Evolutionary conservation across 164 flowering plant genomes (phyloP), one percentile per base, ranked within the genome.

Genomic region (Brasenia schreberi): DNA sequence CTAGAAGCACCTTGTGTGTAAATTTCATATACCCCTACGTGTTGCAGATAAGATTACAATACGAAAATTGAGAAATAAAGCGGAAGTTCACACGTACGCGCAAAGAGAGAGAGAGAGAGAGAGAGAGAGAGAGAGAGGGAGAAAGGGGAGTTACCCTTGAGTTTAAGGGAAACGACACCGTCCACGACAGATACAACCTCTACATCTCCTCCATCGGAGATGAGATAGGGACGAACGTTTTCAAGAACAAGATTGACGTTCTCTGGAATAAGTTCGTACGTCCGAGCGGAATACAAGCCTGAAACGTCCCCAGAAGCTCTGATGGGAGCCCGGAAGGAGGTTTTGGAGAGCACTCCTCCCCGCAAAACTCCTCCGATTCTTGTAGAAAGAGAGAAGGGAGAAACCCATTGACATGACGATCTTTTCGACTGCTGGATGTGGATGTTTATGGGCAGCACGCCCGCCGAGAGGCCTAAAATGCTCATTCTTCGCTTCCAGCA

Each of bases 131-230:
- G 52, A 44, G 52, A 1, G 10, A 44, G 10, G 0, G 52, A 44
- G 5, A 10, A 44, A 44, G 52, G 52, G 10, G 10, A 44, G n/a
- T n/a, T n/a, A 90, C 97, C 97, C 81, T 84, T 92, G 67, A 91
- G 96, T 68, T 84, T 76, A 56, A 94, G 85, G 61, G 83, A 86
- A 56, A 94, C 74, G 65, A 88, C 83, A 59, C 97, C 97, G 68
- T 88, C 89, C 67, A 87, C 87, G 44, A 94, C 97, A 43, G 96
- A 89, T 23, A 89, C 96, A 23, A 94, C 96, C 63, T 89, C 95
- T 19, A 89, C 96, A 75, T 94, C 87, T 9, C 99, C 99, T 17
- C 99, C 99, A 73, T 94, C 99, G 42, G 97, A 65, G 42, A 94
- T 87, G 73, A 94, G 76, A 67, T 91, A 94, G 59, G 99, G 99